Base-by-base conservation (phyloP, 768 basidiomycete genomes). In the Kwoniella heveanensis region DNA sequence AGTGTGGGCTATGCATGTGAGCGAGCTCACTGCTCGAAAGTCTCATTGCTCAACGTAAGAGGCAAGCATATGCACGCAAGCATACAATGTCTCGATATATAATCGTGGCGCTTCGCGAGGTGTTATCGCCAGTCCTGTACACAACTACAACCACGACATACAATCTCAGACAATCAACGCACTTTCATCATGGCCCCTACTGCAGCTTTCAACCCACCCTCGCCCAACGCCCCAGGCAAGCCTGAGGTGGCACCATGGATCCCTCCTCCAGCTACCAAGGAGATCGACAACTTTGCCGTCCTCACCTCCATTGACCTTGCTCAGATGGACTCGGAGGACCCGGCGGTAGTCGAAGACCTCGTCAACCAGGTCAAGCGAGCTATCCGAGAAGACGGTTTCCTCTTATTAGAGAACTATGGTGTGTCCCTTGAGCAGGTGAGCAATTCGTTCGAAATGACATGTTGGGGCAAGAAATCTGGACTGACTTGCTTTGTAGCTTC, bases 371-470 rank as follows among this genome's bases (percentile, higher is more conserved):
- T 67, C 17, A 69, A 69, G 51, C 13, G 25, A 12, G 57, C 70
- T 1, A 72, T 72, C 46, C 26, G 67, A 25, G 65, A 72, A 15
- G 67, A 72, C 47, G 70, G 70, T 22, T 72, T 72, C 70, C 61
- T 72, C 39, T 69, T 72, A 52, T 29, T 72, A 2, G 70, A 72
- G 39, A 68, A 72, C 53, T 72, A 72, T 44, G 70, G 70, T 24
- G 55, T 72, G 53, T 54, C 61, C 7, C 46, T 69, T 12, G 67
- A 72, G 55, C 70, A 72, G 56, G 67, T 72, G 13, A 54, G 62
- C 32, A 27, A 19, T 7, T 8, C 25, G 26, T 25, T n/a, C n/a
- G n/a, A n/a, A n/a, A n/a, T n/a, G n/a, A n/a, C n/a, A n/a, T n/a
- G n/a, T n/a, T n/a, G n/a, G n/a, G n/a, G n/a, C n/a, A 32, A 32